Percentiles rank a stretch among this genome's conserved stretches.
phyloP scores from a whole-genome alignment of 2,329 filamentous ascomycete genomes.

The Neocatenulostroma microsporum region DNA sequence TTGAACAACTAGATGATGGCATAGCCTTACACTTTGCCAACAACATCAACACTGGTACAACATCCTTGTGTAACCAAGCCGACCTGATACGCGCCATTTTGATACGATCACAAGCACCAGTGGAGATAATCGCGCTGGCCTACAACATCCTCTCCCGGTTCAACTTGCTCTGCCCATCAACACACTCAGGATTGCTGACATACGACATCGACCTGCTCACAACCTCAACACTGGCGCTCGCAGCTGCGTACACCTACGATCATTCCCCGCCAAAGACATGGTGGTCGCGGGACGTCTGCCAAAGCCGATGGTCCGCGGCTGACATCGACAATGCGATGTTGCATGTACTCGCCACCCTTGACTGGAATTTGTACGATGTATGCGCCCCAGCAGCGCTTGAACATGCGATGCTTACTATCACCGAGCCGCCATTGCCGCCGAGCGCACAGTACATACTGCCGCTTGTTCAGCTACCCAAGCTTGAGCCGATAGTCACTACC shows the following conservation, averaged over 20 bases:
- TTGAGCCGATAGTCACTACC: constrained; percentile 4
- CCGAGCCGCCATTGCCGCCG: no score
- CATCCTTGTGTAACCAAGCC: constrained; percentile 7
- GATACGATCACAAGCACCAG: constrained; percentile 18
- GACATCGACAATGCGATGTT: constrained; percentile 12
- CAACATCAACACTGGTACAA: constrained; percentile 5
- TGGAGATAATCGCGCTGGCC: constrained; percentile 24
- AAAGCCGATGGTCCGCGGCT: constrained; percentile 8
- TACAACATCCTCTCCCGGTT: constrained; percentile 22
- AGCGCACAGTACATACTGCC: no score
- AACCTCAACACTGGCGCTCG: constrained; percentile 20
- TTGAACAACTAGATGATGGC: constrained; percentile 13
- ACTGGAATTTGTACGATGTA: constrained; percentile 19
- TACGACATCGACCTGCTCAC: constrained; percentile 18
- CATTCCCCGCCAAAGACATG: constrained; percentile 12
- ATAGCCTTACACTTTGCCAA: constrained; percentile 17
- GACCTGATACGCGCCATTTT: constrained; percentile 18
- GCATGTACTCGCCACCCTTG: constrained; percentile 9
- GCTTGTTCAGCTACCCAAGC: not conserved
- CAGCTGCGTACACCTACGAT: constrained; percentile 23
- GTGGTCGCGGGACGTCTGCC: constrained; percentile 15
- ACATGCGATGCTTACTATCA: no score
- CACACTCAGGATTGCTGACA: not conserved
- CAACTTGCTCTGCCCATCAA: not conserved
- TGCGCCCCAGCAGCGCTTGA: constrained; percentile 2